Base-by-base conservation (phyloP, 495 filamentous ascomycete species). In the Hypoxylon rickii region DNA sequence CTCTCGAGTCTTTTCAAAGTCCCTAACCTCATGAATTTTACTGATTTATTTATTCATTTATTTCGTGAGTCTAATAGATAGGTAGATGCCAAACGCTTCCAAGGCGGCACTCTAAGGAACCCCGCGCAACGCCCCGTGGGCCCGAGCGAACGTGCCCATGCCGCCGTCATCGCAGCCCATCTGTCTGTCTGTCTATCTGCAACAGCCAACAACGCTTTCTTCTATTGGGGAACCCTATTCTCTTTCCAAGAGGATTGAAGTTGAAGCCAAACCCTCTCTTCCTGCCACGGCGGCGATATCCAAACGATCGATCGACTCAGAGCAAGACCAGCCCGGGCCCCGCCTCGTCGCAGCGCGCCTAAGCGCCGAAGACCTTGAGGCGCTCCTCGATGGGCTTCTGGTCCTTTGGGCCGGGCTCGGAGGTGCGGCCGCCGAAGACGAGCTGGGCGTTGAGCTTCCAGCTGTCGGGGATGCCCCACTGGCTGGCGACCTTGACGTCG, bases 381-480 rank as follows among this genome's bases (percentile, higher is more conserved):
- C 78, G 75, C 63, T 81, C 76, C 75, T 84, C 81, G 12, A 86
- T 42, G 6, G 81, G 76, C 55, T 70, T 61, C 61, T 79, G 79
- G 7, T 65, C 67, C 81, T 87, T 87, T 57, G 78, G 73, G 17
- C 75, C 77, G 3, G 79, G 61, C 32, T 73, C 70, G 34, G 69
- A 80, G 3, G 63, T 68, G 15, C 70, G 76, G 42, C 79, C 80
- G 41, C 86, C 86, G 67, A 87, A 84, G 37, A 86, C 82, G 55
- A 87, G 65, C 73, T 86, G 81, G 17, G 81, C 78, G 44, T 73
- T 76, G 39, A 88, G 68, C 54, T 76, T 77, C 87, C 87, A 91
- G 43, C 73, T 76, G 21, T 59, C 43, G 31, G 83, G 80, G 12
- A 89, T 58, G 12, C 76, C 76, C 86, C 86, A 89, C 45, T 77